These are phyloP conservation scores for Xylaria cubensis DNA, from an alignment of 495 filamentous ascomycete genomes.

Conservation along the genomic window DNA sequence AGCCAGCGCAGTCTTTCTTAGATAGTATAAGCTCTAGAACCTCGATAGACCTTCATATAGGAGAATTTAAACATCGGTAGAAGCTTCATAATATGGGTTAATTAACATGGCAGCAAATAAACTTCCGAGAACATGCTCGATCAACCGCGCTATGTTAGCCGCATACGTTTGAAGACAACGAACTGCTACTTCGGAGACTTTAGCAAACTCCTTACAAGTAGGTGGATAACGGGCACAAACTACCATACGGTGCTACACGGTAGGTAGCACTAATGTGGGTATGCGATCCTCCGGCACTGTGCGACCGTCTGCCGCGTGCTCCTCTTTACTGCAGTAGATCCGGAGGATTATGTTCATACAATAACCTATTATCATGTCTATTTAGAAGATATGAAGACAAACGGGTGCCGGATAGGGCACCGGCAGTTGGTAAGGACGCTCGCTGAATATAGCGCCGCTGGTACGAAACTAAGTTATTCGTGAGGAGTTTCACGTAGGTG, in stretches of 20 bases:
- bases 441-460: neutral
- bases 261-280: neutral
- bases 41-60: neutral
- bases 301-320: neutral
- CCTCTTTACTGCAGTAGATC: neutral
- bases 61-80: neutral
- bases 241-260: neutral
- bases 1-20: neutral
- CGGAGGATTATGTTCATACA: neutral
- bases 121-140: neutral
- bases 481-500: neutral
- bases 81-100: neutral
- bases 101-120: neutral
- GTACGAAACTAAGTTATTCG: neutral
- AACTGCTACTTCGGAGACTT: neutral
- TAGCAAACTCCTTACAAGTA: neutral
- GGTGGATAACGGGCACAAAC: neutral
- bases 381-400: neutral
- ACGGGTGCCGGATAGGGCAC: neutral
- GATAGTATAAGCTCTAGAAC: neutral
- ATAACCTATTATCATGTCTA: neutral
- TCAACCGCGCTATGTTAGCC: neutral
- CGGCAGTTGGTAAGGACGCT: neutral
- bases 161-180: neutral
- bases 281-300: neutral